These are phyloP conservation scores for Chlamydomonas asymmetrica DNA, from an alignment of 139 green algal species.

Conservation along the genomic window DNA sequence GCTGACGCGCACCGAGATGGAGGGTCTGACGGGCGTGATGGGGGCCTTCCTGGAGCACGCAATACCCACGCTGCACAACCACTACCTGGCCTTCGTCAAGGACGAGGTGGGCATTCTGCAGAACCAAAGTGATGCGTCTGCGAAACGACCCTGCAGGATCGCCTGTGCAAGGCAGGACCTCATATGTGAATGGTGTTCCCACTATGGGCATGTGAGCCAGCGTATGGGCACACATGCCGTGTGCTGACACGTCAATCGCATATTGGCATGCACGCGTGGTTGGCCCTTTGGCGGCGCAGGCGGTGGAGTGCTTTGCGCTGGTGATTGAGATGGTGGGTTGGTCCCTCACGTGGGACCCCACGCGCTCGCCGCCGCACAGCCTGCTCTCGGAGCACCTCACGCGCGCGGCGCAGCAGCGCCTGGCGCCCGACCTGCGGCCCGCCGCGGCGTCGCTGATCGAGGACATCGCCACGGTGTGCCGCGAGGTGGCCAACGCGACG, in stretches of 20 bases:
- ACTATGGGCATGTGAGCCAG: not conserved
- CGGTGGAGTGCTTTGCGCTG: conserved; percentile 30
- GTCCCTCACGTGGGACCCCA: conserved; percentile 39
- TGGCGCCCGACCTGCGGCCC: not conserved
- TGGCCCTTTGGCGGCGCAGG: too few species aligned
- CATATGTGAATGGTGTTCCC: too few species aligned
- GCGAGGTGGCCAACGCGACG: conserved; percentile 2
- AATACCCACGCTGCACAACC: conserved; percentile 14
- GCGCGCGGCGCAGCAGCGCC: not conserved
- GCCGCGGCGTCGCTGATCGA: not conserved
- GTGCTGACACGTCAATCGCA: not conserved
- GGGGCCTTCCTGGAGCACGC: conserved; percentile 33
- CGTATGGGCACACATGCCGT: not conserved
- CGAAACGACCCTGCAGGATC: not conserved
- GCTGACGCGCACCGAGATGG: conserved; percentile 26
- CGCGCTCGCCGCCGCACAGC: not conserved
- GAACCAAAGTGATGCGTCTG: not conserved
- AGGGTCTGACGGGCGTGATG: conserved; percentile 36
- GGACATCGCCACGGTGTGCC: not conserved
- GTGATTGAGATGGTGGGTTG: conserved; percentile 46
- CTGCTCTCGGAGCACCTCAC: conserved; percentile 11
- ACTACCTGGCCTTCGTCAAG: too few species aligned
- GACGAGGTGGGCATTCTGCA: too few species aligned
- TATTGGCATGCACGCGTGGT: not conserved
- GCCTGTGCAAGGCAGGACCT: not conserved